Evolutionary conservation across 2,329 filamentous ascomycete species (phyloP).

Genomic region (Setomelanomma holmii): DNA sequence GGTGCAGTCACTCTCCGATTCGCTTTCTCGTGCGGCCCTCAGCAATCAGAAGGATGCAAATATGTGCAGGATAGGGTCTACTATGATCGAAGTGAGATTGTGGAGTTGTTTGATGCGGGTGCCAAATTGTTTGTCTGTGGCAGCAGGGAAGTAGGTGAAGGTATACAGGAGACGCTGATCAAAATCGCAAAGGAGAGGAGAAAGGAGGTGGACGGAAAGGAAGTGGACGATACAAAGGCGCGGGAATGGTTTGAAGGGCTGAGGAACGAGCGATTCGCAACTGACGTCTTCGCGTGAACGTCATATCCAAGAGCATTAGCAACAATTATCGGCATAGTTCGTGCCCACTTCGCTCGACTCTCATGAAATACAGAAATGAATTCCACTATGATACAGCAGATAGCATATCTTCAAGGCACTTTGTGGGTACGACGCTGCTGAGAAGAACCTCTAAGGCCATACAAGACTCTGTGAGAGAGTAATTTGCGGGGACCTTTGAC

Average conservation of each 20-base stretch:
- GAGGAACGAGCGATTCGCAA: conserved; percentile 56
- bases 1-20: conserved; percentile 68
- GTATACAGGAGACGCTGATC: conserved; percentile 51
- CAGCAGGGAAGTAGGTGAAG: conserved; percentile 56
- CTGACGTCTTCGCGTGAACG: conserved; percentile 52
- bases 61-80: conserved; percentile 63
- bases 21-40: conserved; percentile 62
- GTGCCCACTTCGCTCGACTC: no score
- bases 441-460: no score
- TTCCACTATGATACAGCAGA: no score
- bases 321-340: neutral
- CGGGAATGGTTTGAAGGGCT: conserved; percentile 55
- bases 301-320: neutral
- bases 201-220: conserved; percentile 46
- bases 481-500: no score
- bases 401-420: no score
- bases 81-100: conserved; percentile 55
- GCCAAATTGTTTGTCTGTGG: conserved; percentile 72
- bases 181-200: conserved; percentile 54
- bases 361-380: no score
- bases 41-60: conserved; percentile 56
- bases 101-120: conserved; percentile 55
- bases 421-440: no score
- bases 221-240: conserved; percentile 50
- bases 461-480: no score